Conservation (phyloP, 148 eudicot species). For the Rheum nobile region DNA sequence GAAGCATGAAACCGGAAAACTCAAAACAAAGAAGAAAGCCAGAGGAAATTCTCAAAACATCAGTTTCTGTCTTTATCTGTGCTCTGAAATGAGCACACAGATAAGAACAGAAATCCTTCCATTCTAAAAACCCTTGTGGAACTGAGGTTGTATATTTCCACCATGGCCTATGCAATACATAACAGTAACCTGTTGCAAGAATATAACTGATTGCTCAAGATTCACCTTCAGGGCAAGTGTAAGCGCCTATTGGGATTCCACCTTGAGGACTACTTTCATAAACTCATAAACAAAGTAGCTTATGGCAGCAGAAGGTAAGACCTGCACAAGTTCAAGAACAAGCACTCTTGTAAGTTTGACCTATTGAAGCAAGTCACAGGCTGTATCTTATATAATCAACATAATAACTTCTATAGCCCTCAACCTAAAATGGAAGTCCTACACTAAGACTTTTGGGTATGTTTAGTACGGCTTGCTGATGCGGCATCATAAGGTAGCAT, state of each 20-base stretch:
- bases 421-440: background rate
- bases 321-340: conserved; percentile 38
- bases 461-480: background rate
- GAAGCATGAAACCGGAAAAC: background rate
- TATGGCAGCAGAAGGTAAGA: conserved; percentile 95
- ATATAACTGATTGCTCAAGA: background rate
- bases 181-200: background rate
- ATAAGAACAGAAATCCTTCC: background rate
- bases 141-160: background rate
- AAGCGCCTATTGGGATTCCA: conserved; percentile 37
- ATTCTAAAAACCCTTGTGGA: background rate
- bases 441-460: background rate
- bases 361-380: background rate
- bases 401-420: background rate
- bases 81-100: background rate
- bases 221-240: background rate
- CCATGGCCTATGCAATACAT: background rate
- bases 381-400: background rate
- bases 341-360: background rate
- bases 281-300: conserved; percentile 93
- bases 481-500: background rate
- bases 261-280: conserved; percentile 87
- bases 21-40: background rate
- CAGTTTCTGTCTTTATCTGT: background rate
- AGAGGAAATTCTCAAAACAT: background rate